These are phyloP conservation scores for Nannochloropsis granulata DNA, from an alignment of 108 stramenopile genomes.

Conservation along the genomic window DNA sequence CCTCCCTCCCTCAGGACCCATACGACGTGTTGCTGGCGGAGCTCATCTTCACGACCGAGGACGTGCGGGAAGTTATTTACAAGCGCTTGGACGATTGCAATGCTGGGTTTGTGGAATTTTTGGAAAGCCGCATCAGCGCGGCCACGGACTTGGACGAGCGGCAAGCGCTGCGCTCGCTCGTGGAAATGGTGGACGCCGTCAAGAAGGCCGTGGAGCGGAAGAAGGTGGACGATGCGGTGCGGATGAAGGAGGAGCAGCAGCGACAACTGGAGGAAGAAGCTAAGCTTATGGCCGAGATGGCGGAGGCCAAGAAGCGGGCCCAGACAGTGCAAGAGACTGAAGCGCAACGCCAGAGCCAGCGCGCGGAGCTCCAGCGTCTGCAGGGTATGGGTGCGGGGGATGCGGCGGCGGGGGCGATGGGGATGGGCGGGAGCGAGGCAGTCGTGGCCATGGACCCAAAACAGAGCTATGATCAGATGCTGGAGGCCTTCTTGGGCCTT, in stretches of 20 bases:
- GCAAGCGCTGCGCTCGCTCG: neutral
- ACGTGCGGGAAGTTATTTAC: neutral
- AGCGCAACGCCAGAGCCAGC: neutral
- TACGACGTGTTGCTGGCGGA: neutral
- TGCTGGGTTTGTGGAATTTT: neutral
- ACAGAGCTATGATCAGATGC: neutral
- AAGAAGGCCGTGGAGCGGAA: neutral
- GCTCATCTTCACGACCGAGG: neutral
- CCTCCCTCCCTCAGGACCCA: neutral
- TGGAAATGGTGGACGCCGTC: neutral
- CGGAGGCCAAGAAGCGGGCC: neutral
- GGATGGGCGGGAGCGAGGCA: neutral
- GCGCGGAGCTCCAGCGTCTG: neutral
- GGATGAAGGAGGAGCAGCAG: neutral
- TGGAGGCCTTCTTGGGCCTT: neutral
- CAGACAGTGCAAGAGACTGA: neutral
- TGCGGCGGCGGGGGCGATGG: neutral
- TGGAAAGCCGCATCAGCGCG: neutral
- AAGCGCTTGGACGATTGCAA: neutral
- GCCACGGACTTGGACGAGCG: neutral
- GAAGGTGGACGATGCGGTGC: neutral
- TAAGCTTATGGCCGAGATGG: neutral
- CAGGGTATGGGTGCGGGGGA: neutral
- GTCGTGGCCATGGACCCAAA: neutral
- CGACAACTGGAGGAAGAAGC: neutral